These are phyloP conservation scores for Pyrrhoderma lamaoense DNA, from an alignment of 1,284 basidiomycete species.

Conservation along the genomic window DNA sequence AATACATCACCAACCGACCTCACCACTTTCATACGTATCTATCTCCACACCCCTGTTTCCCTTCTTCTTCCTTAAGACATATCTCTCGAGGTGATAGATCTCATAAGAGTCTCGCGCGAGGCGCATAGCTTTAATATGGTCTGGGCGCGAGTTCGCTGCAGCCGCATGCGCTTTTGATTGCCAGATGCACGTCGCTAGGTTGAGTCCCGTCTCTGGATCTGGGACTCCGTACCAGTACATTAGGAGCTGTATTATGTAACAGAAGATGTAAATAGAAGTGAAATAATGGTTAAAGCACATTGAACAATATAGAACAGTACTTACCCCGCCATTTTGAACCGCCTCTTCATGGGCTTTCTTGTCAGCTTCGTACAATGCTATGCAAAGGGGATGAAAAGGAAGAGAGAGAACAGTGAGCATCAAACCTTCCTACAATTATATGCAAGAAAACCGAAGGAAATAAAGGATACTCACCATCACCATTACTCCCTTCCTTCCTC, in stretches of 20 bases:
- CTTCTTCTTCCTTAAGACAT: conserved; percentile 56
- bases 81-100: conserved; percentile 70
- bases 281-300: no score
- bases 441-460: conserved; percentile 5
- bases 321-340: conserved; percentile 73
- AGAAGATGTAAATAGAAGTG: conserved; percentile 11
- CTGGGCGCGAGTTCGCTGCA: conserved; percentile 70
- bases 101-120: conserved; percentile 76
- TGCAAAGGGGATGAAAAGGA: conserved; percentile 2
- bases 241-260: conserved; percentile 44
- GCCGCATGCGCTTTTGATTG: conserved; percentile 77
- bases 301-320: conserved; percentile 20
- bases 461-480: conserved; percentile 43
- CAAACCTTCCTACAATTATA: not conserved
- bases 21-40: conserved; percentile 52
- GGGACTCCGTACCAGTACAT: conserved; percentile 92
- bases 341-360: conserved; percentile 86
- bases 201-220: conserved; percentile 63
- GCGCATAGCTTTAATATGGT: conserved; percentile 77
- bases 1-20: conserved; percentile 60
- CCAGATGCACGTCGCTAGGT: conserved; percentile 95
- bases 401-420: not conserved
- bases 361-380: conserved; percentile 82
- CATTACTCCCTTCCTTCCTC: conserved; percentile 63
- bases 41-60: conserved; percentile 53